These are phyloP conservation scores for Fraxinus americana DNA, from an alignment of 257 asterid genomes.

Conservation along the genomic window DNA sequence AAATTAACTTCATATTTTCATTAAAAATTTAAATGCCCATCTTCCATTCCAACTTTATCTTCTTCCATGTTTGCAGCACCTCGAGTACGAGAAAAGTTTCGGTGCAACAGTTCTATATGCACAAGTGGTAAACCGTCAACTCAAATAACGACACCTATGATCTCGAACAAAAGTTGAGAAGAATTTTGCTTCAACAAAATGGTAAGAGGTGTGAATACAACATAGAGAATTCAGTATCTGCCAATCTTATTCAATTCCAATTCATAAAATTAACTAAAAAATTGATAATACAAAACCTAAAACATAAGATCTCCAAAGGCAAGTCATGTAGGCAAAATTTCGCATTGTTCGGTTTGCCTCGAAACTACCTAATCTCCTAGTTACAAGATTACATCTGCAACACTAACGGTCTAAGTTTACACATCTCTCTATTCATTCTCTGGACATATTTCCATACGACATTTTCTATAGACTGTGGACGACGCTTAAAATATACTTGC, in stretches of 20 bases:
- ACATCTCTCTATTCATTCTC: neutral
- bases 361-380: neutral
- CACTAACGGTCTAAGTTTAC: neutral
- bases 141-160: no score
- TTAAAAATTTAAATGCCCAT: no score
- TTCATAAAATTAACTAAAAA: neutral
- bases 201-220: neutral
- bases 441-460: neutral
- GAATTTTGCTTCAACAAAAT: no score
- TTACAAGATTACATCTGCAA: neutral
- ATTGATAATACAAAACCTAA: neutral
- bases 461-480: neutral
- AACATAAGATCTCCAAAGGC: neutral
- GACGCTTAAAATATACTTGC: neutral
- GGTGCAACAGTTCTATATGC: no score
- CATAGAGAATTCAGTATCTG: neutral
- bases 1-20: no score
- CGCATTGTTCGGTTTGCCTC: neutral
- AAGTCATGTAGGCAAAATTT: neutral
- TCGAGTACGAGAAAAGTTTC: no score
- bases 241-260: neutral
- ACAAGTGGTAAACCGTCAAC: no score
- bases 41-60: no score
- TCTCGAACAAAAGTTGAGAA: no score
- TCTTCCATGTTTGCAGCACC: no score